phyloP scores from a whole-genome alignment of 2,329 filamentous ascomycete genomes.

The Penicillium aurantiogriseum region DNA sequence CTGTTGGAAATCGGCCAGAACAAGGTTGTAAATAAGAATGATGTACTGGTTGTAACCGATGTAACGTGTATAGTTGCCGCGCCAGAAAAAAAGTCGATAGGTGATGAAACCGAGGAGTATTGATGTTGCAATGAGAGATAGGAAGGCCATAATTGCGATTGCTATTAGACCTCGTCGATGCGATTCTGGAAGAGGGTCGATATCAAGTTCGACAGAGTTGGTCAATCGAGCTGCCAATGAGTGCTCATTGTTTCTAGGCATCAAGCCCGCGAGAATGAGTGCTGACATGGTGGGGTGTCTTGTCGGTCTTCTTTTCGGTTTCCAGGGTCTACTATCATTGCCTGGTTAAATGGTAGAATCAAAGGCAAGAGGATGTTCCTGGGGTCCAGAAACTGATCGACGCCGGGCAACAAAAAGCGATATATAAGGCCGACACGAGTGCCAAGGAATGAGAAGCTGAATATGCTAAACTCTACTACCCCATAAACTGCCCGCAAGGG shows the following conservation, averaged over 20 bases:
- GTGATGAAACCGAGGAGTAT: constrained; percentile 50
- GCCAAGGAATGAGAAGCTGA: not conserved
- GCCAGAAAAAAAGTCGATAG: constrained; percentile 53
- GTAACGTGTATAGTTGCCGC: constrained; percentile 47
- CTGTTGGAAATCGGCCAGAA: constrained; percentile 55
- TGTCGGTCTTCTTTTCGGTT: not conserved
- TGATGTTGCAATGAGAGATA: constrained; percentile 49
- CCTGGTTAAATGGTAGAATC: not conserved
- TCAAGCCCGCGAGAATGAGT: constrained; percentile 15
- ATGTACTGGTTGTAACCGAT: constrained; percentile 57
- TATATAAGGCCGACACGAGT: not conserved
- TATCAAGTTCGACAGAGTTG: constrained; percentile 20
- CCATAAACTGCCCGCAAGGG: not conserved
- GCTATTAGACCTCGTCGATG: constrained; percentile 48
- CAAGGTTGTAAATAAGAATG: constrained; percentile 54
- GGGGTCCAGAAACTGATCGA: not conserved
- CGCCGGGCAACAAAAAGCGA: not conserved
- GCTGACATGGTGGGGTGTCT: constrained; percentile 12
- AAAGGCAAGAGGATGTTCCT: not conserved
- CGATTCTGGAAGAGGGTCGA: constrained; percentile 35
- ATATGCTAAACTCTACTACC: not conserved
- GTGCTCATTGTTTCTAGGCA: constrained; percentile 16
- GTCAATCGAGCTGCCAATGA: constrained; percentile 24
- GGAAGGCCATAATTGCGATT: constrained; percentile 46
- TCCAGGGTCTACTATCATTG: not conserved